Conservation (phyloP, 768 basidiomycete genomes). For the Suillus subluteus region DNA sequence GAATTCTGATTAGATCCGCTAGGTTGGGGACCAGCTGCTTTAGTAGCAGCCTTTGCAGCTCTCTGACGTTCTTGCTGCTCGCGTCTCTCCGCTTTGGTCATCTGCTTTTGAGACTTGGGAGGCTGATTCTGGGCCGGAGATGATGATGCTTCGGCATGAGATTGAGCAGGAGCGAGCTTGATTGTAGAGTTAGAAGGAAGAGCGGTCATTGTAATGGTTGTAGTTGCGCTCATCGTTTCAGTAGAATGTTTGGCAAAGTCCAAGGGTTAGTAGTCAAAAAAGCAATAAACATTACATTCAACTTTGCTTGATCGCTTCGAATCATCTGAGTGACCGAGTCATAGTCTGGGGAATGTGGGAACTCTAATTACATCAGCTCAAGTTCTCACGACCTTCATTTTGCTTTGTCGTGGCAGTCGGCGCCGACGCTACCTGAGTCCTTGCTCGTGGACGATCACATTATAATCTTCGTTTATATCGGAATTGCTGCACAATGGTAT, state of each 20-base stretch:
- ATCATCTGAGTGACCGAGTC: conserved; percentile 7
- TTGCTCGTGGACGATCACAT: conserved; percentile 1
- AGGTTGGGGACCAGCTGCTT: conserved; percentile 37
- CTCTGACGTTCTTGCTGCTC: conserved; percentile 81
- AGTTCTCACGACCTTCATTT: neutral
- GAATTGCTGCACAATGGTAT: conserved; percentile 6
- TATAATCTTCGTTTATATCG: neutral
- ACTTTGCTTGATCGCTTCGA: neutral
- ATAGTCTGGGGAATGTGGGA: conserved; percentile 15
- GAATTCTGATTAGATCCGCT: conserved; percentile 27
- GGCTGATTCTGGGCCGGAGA: conserved; percentile 17
- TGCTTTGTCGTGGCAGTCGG: conserved; percentile 1
- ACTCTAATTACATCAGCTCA: conserved; percentile 5
- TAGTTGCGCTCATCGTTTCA: conserved; percentile 9
- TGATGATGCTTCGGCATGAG: conserved; percentile 10
- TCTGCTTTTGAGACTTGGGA: conserved; percentile 62
- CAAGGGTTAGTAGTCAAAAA: neutral
- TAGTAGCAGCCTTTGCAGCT: conserved; percentile 66
- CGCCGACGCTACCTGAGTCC: neutral
- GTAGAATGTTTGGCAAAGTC: neutral
- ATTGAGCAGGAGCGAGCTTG: conserved; percentile 4
- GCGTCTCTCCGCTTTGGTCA: conserved; percentile 80
- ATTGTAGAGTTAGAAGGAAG: conserved; percentile 5
- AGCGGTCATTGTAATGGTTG: conserved; percentile 11
- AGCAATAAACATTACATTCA: conserved; percentile 1